A percentile compares a stretch with the other conserved stretches of the same genome.
These are phyloP conservation scores for Hordeum pubiflorum DNA, from an alignment of 202 grass and related monocot genomes.

Conservation along the genomic window DNA sequence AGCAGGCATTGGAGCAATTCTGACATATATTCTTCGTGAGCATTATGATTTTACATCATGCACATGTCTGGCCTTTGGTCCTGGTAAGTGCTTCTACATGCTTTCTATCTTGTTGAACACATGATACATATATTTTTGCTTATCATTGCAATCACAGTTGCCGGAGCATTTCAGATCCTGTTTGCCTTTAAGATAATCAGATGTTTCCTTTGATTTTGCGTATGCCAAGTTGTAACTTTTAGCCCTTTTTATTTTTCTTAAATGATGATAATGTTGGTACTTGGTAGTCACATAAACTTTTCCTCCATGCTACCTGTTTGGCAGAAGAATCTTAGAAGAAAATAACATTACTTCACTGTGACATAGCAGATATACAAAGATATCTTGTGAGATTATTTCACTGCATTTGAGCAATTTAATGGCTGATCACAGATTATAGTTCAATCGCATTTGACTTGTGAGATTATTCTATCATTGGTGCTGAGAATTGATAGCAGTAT, in stretches of 20 bases:
- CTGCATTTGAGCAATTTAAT: background rate
- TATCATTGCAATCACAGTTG: conserved; percentile 3
- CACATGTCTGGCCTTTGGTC: conserved; percentile 85
- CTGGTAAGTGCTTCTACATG: conserved; percentile 47
- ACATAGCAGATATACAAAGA: background rate
- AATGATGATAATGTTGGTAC: background rate
- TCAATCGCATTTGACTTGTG: background rate
- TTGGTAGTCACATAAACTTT: background rate
- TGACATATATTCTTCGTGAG: conserved; percentile 81
- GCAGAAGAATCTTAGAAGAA: background rate
- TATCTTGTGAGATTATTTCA: too few species aligned
- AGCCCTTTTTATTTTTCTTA: background rate
- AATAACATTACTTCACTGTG: background rate
- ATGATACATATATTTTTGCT: background rate
- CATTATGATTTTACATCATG: conserved; percentile 66
- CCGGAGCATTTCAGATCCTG: background rate
- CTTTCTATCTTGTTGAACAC: background rate
- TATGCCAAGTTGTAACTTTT: background rate
- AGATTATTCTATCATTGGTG: conserved; percentile 4
- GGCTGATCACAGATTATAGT: background rate
- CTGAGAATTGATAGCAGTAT: background rate
- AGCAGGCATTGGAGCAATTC: conserved; percentile 77
- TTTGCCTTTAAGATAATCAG: background rate
- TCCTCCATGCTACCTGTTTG: background rate
- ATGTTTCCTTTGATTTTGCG: background rate